Base-by-base conservation (phyloP, 306 rosid species). In the Prunus mira region DNA sequence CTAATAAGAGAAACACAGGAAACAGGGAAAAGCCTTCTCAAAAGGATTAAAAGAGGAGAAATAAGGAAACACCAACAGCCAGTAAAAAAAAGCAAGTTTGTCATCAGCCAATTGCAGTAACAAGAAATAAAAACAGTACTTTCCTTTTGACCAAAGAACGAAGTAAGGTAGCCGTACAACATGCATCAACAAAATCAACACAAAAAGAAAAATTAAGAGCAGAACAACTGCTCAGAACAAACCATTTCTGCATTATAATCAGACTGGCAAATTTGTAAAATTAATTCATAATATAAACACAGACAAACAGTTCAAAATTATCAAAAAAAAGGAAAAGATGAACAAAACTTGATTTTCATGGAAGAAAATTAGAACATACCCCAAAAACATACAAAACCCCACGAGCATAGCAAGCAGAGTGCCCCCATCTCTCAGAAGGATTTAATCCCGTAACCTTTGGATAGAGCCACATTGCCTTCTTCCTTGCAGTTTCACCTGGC, bases 381-480 rank as follows among this genome's bases (percentile, higher is more conserved):
- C 99, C 99, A 83, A 86, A 95, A 66, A 92, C 82, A 84, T 89
- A 92, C 82, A 92, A 85, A 74, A 80, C 76, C 62, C 97, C 92
- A 24, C 76, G 84, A 70, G 89, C 86, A 78, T 70, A 87, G 71
- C 96, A 92, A 84, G 97, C 90, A 72, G 99, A 86, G 86, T 95
- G 99, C 69, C 99, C 99, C 99, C 99, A 95, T 95, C 99, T 83
- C 76, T 92, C 97, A 80, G 97, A 87, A 82, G 97, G 97, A 75
- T 81, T 87, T 46, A 82, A 91, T 54, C 96, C 92, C 89, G 87
- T 67, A 62, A 87, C 91, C 78, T 89, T 92, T 19, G 99, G 99
- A 82, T 89, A 89, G 71, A 92, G 85, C 99, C 99, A 95, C 97
- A 92, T 95, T 95, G 99, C 90, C 85, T 88, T 92, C 87, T 83